Evolutionary conservation across 352 stramenopile species (phyloP).

Genomic region (Phytophthora pisi): DNA sequence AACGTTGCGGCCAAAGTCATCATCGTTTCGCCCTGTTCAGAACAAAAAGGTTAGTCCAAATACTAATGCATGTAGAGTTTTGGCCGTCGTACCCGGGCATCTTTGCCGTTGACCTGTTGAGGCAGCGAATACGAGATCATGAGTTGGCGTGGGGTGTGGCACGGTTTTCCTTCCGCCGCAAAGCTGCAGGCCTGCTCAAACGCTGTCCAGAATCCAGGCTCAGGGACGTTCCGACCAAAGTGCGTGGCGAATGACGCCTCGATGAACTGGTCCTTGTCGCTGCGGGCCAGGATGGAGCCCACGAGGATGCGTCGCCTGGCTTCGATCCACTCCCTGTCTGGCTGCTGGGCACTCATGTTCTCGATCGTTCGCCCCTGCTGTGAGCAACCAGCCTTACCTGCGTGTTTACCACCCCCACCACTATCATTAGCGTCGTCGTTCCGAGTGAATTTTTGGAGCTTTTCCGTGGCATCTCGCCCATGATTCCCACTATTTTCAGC

Average conservation of each 20-base stretch:
- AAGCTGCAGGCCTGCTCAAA: constrained; percentile 63
- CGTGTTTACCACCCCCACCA: constrained; percentile 5
- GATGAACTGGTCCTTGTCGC: constrained; percentile 49
- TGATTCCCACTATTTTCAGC: constrained; percentile 27
- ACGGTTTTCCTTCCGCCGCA: constrained; percentile 33
- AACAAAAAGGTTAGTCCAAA: not conserved
- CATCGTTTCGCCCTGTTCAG: constrained; percentile 70
- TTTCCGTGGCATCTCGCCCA: not conserved
- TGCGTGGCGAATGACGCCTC: constrained; percentile 58
- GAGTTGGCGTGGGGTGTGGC: constrained; percentile 49
- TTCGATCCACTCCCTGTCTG: constrained; percentile 41
- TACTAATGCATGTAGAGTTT: not conserved
- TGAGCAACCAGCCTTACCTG: not conserved
- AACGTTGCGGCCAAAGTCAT: constrained; percentile 63
- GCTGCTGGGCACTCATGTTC: constrained; percentile 6
- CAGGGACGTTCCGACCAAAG: constrained; percentile 45
- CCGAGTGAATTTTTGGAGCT: constrained; percentile 12
- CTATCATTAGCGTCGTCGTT: constrained; percentile 28
- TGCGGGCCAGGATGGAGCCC: constrained; percentile 42
- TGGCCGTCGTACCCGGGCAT: constrained; percentile 38
- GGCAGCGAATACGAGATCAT: constrained; percentile 67
- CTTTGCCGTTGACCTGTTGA: constrained; percentile 69
- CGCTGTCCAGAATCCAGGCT: constrained; percentile 54
- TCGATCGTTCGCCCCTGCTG: constrained; percentile 2
- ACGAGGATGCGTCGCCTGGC: constrained; percentile 46